Evolutionary conservation across 2,329 filamentous ascomycete species (phyloP).

Genomic region (Ophiostoma perfectum): DNA sequence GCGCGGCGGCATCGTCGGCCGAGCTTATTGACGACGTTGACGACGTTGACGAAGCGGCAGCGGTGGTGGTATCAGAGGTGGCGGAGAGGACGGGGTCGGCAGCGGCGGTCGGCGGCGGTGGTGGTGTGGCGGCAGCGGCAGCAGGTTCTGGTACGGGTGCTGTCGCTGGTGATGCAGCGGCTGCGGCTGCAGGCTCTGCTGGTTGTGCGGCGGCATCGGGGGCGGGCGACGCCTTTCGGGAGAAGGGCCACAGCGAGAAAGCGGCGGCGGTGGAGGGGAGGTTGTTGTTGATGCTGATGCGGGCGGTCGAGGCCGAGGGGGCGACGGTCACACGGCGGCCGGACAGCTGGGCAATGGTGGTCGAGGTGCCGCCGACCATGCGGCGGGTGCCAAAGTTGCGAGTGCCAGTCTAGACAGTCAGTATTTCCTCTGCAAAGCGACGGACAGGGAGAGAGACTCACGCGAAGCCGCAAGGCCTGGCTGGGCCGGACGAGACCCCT

Average conservation of each 20-base stretch:
- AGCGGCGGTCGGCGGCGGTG: conserved; percentile 26
- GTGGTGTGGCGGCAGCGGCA: conserved; percentile 26
- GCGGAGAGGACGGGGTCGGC: conserved; percentile 21
- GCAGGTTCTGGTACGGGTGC: conserved; percentile 20
- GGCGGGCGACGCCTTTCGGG: conserved; percentile 6
- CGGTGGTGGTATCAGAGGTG: conserved; percentile 24
- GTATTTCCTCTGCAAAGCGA: not conserved
- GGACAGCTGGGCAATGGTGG: conserved; percentile 20
- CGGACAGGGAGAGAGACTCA: conserved; percentile 26
- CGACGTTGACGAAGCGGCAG: conserved; percentile 24
- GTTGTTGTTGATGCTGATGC: not conserved
- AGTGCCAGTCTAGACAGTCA: conserved; percentile 12
- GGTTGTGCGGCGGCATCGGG: conserved; percentile 14
- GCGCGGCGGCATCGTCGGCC: conserved; percentile 18
- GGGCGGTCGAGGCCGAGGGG: not conserved
- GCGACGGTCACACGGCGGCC: conserved; percentile 21
- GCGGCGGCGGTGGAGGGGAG: conserved; percentile 23
- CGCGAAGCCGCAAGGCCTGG: conserved; percentile 40
- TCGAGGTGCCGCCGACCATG: not conserved
- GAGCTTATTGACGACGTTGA: conserved; percentile 27
- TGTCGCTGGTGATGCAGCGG: conserved; percentile 20
- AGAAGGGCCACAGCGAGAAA: conserved; percentile 26
- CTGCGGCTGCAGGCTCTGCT: conserved; percentile 22
- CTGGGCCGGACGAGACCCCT: conserved; percentile 47
- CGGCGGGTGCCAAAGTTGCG: conserved; percentile 31